phyloP scores from a whole-genome alignment of 192 early-diverging fungal genomes.

The Obelidium mucronatum region DNA sequence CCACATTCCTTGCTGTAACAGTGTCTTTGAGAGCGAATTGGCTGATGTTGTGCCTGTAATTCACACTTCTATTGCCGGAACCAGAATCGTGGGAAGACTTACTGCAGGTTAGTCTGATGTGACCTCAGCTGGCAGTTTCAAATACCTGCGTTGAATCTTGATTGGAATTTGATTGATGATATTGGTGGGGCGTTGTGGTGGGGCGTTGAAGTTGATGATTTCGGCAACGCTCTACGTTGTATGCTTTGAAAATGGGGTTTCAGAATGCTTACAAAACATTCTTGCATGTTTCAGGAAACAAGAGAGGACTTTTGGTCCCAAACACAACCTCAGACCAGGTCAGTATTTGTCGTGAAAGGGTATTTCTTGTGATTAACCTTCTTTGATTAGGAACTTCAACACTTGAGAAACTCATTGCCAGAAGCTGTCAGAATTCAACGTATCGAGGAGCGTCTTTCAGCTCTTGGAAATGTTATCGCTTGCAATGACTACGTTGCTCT shows the following conservation, averaged over 20 bases:
- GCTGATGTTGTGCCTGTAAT: conserved; percentile 95
- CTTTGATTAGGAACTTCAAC: conserved; percentile 81
- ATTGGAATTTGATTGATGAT: too few relatives aligned
- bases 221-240: too few relatives aligned
- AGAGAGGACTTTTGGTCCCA: conserved; percentile 93
- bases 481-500: conserved; percentile 99
- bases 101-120: conserved; percentile 61
- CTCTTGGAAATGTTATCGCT: conserved; percentile 98
- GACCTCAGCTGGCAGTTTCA: too few relatives aligned
- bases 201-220: too few relatives aligned
- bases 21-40: conserved; percentile 95
- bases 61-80: conserved; percentile 96
- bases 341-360: conserved; percentile 47
- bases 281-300: conserved; percentile 74
- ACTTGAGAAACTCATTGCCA: conserved; percentile 94
- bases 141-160: too few relatives aligned
- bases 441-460: conserved; percentile 96
- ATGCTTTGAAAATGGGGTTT: too few relatives aligned
- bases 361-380: conserved; percentile 19
- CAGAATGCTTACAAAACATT: neutral
- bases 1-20: conserved; percentile 37
- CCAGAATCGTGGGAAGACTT: conserved; percentile 94
- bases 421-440: conserved; percentile 93
- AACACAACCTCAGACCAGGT: conserved; percentile 87
- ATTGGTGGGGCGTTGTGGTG: too few relatives aligned